Evolutionary conservation across 2,329 filamentous ascomycete species (phyloP), one percentile per base, ranked within the genome.

Genomic region (Lasiodiplodia hormozganensis): DNA sequence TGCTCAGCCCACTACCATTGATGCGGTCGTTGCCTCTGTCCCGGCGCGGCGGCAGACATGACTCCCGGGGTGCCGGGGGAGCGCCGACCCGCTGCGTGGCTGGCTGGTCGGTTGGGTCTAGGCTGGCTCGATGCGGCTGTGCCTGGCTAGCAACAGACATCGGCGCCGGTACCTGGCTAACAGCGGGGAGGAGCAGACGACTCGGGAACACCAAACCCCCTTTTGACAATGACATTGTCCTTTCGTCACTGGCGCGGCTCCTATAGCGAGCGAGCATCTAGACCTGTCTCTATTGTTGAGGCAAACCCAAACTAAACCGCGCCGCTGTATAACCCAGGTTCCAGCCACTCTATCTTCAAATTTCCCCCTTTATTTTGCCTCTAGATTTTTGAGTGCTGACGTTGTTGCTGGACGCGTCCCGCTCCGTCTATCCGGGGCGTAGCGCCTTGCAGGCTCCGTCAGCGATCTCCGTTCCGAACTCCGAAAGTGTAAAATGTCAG

Each of bases 71-170:
- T 38, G 18, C 28, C 25, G 28, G 31, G n/a, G 28, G 60, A 64
- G 43, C 60, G 51, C 43, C 21, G 60, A 31, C 60, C 40, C 18
- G 43, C 52, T 64, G 23, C 43, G 67, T 31, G 65, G 40, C n/a
- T 31, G 57, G 54, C 53, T 69, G 62, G 68, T 60, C 68, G 40
- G 65, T 43, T 52, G 62, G 60, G 53, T 54, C 43, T 52, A 51
- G 57, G 57, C 57, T 49, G 57, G 11, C 40, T 34, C 43, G 14
- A 34, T 25, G 58, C 58, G 58, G 58, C 43, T 38, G 65, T 38
- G 52, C 51, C 65, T 71, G 70, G 70, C 72, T 64, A 64, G 31
- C 43, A 38, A n/a, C 12, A 38, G 34, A 47, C 21, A 36, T 34
- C 23, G 31, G 34, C 38, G 4, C 12, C 47, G 47, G 60, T 64